These are phyloP conservation scores for Globisporangium rhizosaccharum DNA, from an alignment of 352 stramenopile species.

Conservation along the genomic window DNA sequence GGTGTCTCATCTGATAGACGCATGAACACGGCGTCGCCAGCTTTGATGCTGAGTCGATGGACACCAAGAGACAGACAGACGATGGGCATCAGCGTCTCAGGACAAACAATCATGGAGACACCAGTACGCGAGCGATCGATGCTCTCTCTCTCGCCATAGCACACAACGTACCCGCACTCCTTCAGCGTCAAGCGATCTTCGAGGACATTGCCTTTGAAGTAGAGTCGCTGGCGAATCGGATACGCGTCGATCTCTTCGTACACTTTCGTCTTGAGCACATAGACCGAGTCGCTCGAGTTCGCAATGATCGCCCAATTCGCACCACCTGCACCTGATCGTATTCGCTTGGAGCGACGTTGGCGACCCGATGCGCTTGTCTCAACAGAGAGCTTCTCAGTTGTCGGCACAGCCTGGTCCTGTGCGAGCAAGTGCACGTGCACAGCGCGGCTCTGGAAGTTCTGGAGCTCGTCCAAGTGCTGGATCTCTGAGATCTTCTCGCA, in stretches of 20 bases:
- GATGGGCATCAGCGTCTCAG: too few relatives aligned
- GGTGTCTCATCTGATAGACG: conserved; percentile 48
- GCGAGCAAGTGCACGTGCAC: conserved; percentile 58
- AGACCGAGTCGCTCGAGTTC: conserved; percentile 64
- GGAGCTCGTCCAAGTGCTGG: conserved; percentile 36
- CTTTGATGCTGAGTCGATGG: conserved; percentile 46
- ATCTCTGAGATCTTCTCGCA: conserved; percentile 42
- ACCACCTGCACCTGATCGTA: conserved; percentile 32
- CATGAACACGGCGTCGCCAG: conserved; percentile 72
- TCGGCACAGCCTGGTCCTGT: conserved; percentile 48
- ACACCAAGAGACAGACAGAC: background rate
- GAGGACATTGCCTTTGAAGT: conserved; percentile 56
- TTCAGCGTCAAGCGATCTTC: conserved; percentile 55
- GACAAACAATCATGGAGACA: background rate
- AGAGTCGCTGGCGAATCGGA: conserved; percentile 64
- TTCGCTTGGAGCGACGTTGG: conserved; percentile 61
- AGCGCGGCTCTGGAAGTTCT: conserved; percentile 61
- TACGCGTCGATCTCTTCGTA: conserved; percentile 62
- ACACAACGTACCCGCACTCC: conserved; percentile 42
- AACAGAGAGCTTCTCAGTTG: conserved; percentile 30
- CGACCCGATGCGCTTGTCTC: conserved; percentile 29
- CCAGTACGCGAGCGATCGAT: background rate
- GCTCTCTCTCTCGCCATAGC: background rate
- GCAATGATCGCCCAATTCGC: conserved; percentile 43
- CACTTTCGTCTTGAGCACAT: conserved; percentile 75